Evolutionary conservation across 257 asterid species (phyloP), one percentile per base, ranked within the genome.

Genomic region (Solanum sitiens): DNA sequence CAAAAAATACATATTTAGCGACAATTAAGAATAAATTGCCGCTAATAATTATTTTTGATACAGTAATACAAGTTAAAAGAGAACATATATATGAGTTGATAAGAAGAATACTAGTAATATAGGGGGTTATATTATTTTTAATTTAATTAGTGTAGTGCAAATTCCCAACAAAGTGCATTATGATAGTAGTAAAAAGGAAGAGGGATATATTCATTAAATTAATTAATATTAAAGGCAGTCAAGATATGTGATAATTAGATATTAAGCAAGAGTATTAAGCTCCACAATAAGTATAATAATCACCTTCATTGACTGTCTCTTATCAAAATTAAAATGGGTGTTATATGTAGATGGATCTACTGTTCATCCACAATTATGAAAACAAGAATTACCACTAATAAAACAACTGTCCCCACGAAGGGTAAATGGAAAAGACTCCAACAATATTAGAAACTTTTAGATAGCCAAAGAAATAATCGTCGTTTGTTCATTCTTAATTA

Each of bases 171-270:
- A 73, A 73, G 42, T 30, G 21, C 53, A 20, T 75, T 3, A 42
- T 8, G 30, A 4, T 7, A 33, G 4, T 79, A 32, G 83, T 42
- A 23, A 79, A 85, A 87, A 89, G 33, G 23, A 70, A 42, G 71
- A 80, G 44, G 61, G 89, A n/a, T 72, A 6, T 10, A 23, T 23
- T 61, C 65, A 23, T 77, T 67, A 68, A 71, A 21, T 83, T 67
- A 70, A 73, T 35, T 73, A 72, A 18, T 72, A 9, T 72, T 72
- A 53, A 45, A 15, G 32, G 74, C 76, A 86, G 89, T 87, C 67
- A 83, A 74, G 89, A 50, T 88, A 65, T 42, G 88, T 87, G 88
- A 91, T 87, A 72, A 71, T 71, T 71, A 8, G 12, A 71, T 23
- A 71, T 71, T 71, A 71, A 67, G 35, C 72, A 67, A 65, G 18